Conservation (phyloP, 1,284 basidiomycete genomes). For the Tilletiaria anomala region DNA sequence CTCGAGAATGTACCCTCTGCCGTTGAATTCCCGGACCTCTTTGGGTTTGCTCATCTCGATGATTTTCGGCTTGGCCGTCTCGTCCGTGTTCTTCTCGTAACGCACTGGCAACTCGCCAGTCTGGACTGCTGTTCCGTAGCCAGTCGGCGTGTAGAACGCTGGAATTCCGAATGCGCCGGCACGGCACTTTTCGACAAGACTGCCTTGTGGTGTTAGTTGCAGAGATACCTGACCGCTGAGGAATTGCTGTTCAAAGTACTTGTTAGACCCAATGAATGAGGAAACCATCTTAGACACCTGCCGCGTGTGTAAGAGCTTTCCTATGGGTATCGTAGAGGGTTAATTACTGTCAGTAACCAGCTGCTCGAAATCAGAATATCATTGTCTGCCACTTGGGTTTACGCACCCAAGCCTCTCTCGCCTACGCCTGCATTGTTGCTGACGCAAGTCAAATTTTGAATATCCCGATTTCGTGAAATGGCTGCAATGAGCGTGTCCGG, state of each 20-base stretch:
- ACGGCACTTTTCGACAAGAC: constrained; percentile 75
- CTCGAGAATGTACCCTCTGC: constrained; percentile 72
- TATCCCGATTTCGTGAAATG: constrained; percentile 14
- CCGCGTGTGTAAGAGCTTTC: constrained; percentile 21
- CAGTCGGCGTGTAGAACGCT: constrained; percentile 88
- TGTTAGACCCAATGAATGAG: constrained; percentile 37
- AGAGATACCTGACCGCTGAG: constrained; percentile 27
- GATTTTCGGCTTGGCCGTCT: constrained; percentile 16
- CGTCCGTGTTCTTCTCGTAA: constrained; percentile 24
- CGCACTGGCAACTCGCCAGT: constrained; percentile 40
- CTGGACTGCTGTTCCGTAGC: constrained; percentile 44
- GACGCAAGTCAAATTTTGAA: constrained; percentile 29
- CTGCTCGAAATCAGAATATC: too few species aligned
- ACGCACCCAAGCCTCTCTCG: constrained; percentile 21
- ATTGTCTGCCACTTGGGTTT: too few species aligned
- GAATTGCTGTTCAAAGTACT: constrained; percentile 32
- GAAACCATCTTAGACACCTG: constrained; percentile 31
- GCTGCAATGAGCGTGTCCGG: constrained; percentile 35
- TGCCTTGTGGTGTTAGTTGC: constrained; percentile 42
- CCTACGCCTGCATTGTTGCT: constrained; percentile 37
- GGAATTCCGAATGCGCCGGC: constrained; percentile 89
- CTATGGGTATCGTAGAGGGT: too few species aligned
- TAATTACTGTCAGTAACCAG: too few species aligned
- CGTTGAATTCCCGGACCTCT: constrained; percentile 64
- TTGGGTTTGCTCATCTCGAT: constrained; percentile 45